Base-by-base conservation (phyloP, 2,329 filamentous ascomycete species). In the Calonectria hongkongensis region DNA sequence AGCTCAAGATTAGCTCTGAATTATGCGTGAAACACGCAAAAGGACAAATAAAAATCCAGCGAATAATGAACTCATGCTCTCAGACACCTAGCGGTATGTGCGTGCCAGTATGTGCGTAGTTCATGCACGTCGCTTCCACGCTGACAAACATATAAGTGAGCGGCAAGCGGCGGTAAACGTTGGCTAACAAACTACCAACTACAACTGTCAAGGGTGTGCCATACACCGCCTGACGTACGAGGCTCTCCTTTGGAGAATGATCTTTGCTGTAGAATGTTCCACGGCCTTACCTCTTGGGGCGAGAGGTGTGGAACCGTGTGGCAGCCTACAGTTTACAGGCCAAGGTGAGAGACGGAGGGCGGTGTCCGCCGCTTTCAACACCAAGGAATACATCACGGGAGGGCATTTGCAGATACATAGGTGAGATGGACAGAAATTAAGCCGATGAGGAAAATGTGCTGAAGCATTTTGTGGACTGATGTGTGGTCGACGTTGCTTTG, bases 201-300 rank as follows among this genome's bases (percentile, higher is more conserved):
- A 60, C 16, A 27, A 27, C 27, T 41, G 33, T 10, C 54, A 60
- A 60, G 54, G 54, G 54, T 36, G 54, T 41, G 54, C n/a, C 54
- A 60, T 60, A 60, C 54, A 41, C 62, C 27, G 47, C 28, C 58
- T 36, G 50, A 60, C 39, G 12, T 36, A 66, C 45, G 33, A 62
- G 51, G 36, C 36, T 62, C 33, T 43, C 21, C 45, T n/a, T 33
- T 28, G 27, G 36, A 8, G 30, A 48, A 18, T 54, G 12, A 50
- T 58, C 33, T 41, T 45, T 13, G 47, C 21, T 43, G 56, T 16
- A 58, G 65, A 67, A 68, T 18, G 30, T 68, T 72, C 64, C 48
- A 28, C 68, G 69, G 47, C 56, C 63, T 71, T 71, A 56, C 69
- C 69, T 13, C 39, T 72, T 64, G 21, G 48, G 58, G 70, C 18